Evolutionary conservation across 2,329 filamentous ascomycete genomes (phyloP).

Genomic region (Clonostachys sp.): DNA sequence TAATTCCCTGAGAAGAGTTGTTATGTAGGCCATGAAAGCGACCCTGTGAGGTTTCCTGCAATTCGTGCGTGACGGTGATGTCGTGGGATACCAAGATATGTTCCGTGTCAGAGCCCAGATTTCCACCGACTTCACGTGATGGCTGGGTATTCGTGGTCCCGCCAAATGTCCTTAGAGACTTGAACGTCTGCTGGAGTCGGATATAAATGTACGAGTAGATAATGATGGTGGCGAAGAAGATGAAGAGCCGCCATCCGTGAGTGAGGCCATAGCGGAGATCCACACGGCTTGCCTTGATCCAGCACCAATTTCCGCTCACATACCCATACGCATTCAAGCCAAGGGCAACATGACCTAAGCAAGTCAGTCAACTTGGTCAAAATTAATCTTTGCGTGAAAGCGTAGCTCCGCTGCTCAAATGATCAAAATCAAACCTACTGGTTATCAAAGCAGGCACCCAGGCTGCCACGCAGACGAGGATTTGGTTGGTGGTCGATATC

Average conservation of each 20-base stretch:
- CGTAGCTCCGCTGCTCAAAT: neutral
- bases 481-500: constrained; percentile 8
- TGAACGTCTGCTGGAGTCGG: constrained; percentile 2
- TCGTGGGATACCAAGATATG: neutral
- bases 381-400: neutral
- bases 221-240: constrained; percentile 27
- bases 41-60: neutral
- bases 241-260: constrained; percentile 34
- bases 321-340: constrained; percentile 13
- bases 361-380: neutral
- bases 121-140: neutral
- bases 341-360: constrained; percentile 4
- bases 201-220: constrained; percentile 33
- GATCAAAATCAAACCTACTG: constrained; percentile 9
- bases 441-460: constrained; percentile 34
- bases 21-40: neutral
- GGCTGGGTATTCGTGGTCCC: neutral
- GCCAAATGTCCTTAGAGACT: neutral
- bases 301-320: constrained; percentile 39
- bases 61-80: neutral
- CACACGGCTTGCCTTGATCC: constrained; percentile 25
- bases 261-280: constrained; percentile 32
- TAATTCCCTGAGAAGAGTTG: neutral
- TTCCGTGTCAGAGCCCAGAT: constrained; percentile 2
- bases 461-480: constrained; percentile 25